Evolutionary conservation across 371 early-diverging fungal species (phyloP), one percentile per base, ranked within the genome.

Genomic region (Syncephalis plumigaleata): DNA sequence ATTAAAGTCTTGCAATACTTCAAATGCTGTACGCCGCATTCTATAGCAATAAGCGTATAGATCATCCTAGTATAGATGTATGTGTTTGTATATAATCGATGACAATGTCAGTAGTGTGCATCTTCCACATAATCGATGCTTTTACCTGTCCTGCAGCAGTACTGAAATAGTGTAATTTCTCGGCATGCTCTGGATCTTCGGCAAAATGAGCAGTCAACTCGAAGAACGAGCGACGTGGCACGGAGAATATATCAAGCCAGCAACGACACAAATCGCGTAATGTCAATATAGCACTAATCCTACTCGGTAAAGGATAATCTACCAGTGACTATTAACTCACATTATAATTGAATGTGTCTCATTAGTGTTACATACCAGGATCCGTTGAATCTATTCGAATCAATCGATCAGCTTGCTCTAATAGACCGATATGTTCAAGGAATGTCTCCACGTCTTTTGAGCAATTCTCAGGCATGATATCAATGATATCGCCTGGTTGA

Each of bases 171-270:
- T 68, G 61, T 39, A 93, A 64, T 55, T 85, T 79, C 31, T 87
- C 89, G 1, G 68, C 73, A 23, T 87, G 85, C 38, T 74, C 56
- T 20, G 67, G 67, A 51, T 84, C 75, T 7, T 58, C 47, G 0
- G 86, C 75, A 55, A 95, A 92, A 55, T 78, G 78, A 13, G 79
- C 56, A 21, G 91, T 60, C 52, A 88, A 71, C 53, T 87, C 82
- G 55, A 93, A 91, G 61, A 93, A 90, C 26, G 86, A 87, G 21
- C 89, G 69, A 15, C 82, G 64, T 11, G 94, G 96, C 0, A 81
- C 79, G 8, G 80, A 81, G 51, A 75, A 81, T 2, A 91, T 67
- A 62, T 92, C 91, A 36, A 94, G 58, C 55, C 79, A 66, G 44
- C 74, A 53, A 3, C 71, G 66, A 45, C 87, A 68, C 9, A 91